A percentile compares a stretch with the other conserved stretches of the same genome.
Conservation (phyloP, 2,329 filamentous ascomycete species). For the Colletotrichum lupini region DNA sequence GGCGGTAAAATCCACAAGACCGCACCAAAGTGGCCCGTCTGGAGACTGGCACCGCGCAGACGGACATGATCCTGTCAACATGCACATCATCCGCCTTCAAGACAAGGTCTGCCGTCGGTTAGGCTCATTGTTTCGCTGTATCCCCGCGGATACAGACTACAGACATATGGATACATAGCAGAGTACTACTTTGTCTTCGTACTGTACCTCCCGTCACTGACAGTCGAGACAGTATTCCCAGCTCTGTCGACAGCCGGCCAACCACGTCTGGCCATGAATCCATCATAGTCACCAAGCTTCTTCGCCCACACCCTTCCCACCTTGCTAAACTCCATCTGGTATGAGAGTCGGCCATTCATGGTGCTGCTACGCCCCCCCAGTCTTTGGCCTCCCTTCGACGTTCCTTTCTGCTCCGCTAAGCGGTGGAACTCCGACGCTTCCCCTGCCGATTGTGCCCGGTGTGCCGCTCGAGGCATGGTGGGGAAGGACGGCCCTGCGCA, state of each 20-base stretch:
- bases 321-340: neutral
- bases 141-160: neutral
- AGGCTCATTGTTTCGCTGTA: neutral
- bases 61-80: constrained; percentile 16
- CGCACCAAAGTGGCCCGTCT: neutral
- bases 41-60: constrained; percentile 5
- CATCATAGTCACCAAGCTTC: neutral
- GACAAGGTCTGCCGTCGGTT: constrained; percentile 5
- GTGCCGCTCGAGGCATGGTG: constrained; percentile 10
- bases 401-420: constrained; percentile 16
- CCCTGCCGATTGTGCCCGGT: constrained; percentile 23
- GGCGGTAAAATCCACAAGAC: neutral
- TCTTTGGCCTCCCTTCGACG: constrained; percentile 14
- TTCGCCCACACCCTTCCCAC: neutral
- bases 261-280: neutral
- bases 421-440: constrained; percentile 32
- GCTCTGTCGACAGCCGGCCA: neutral
- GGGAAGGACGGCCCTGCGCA: constrained; percentile 24
- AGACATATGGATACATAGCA: neutral
- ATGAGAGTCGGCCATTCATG: constrained; percentile 8
- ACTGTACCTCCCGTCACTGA: neutral
- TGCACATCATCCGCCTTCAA: constrained; percentile 27
- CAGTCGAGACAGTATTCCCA: neutral
- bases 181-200: neutral
- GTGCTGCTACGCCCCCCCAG: neutral